A percentile compares a stretch with the other conserved stretches of the same genome.
Evolutionary conservation across 371 early-diverging fungal species (phyloP).

Genomic region (Mucor circinelloides): DNA sequence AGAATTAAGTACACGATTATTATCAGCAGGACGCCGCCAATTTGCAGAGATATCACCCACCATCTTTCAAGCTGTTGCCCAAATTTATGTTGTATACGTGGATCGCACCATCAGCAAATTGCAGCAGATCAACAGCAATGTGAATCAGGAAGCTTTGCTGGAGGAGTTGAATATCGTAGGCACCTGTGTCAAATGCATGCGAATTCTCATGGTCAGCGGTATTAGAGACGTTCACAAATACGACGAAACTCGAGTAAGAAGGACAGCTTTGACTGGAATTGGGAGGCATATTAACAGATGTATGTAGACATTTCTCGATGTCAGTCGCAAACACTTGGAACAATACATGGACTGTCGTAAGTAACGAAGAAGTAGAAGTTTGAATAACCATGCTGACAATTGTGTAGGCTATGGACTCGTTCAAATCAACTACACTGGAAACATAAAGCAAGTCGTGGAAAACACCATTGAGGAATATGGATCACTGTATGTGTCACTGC

Average conservation of each 20-base stretch:
- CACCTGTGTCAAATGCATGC: slow-evolving; percentile 70
- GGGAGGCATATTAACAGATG: not conserved
- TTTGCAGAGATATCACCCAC: slow-evolving; percentile 71
- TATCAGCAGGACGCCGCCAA: slow-evolving; percentile 68
- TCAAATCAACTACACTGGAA: slow-evolving; percentile 12
- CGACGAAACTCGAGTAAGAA: slow-evolving; percentile 57
- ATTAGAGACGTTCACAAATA: slow-evolving; percentile 66
- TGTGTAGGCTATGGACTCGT: slow-evolving; percentile 4
- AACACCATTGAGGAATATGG: slow-evolving; percentile 74
- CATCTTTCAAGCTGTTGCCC: slow-evolving; percentile 61
- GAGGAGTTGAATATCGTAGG: slow-evolving; percentile 54
- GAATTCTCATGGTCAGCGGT: slow-evolving; percentile 76
- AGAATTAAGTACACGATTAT: slow-evolving; percentile 74
- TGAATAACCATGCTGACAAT: not conserved
- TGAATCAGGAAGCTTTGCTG: not conserved
- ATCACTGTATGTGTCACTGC: slow-evolving; percentile 78
- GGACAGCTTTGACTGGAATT: not conserved
- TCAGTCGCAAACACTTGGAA: slow-evolving; percentile 60
- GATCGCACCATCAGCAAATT: slow-evolving; percentile 32
- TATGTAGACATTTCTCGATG: slow-evolving; percentile 45
- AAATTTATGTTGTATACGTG: slow-evolving; percentile 59
- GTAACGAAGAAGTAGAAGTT: slow-evolving; percentile 4
- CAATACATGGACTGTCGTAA: slow-evolving; percentile 61
- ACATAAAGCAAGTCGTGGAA: slow-evolving; percentile 31
- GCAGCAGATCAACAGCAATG: not conserved